Conservation (phyloP, 768 basidiomycete genomes). For the Tubosaeta sp. region DNA sequence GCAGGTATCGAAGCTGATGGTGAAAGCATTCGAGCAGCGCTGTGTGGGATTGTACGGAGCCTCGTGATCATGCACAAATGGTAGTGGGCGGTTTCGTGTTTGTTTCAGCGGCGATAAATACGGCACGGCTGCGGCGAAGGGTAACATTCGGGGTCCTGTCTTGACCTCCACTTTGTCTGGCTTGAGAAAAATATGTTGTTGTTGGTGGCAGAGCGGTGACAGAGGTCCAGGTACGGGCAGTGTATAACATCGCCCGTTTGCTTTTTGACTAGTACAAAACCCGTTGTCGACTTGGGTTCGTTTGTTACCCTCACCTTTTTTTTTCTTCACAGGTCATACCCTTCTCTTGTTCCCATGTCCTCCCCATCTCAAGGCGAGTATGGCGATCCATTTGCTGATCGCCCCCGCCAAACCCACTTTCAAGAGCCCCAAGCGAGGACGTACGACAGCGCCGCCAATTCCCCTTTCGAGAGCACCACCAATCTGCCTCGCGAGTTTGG, state of each 20-base stretch:
- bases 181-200: neutral
- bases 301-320: constrained; percentile 10
- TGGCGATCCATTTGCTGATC: constrained; percentile 72
- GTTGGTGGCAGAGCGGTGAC: constrained; percentile 19
- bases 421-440: constrained; percentile 54
- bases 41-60: constrained; percentile 69
- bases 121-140: neutral
- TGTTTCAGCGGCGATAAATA: neutral
- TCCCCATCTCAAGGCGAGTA: constrained; percentile 33
- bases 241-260: constrained; percentile 34
- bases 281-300: constrained; percentile 13
- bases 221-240: constrained; percentile 27
- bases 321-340: constrained; percentile 4
- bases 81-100: constrained; percentile 5
- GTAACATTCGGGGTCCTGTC: neutral
- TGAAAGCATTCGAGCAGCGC: constrained; percentile 86
- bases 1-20: constrained; percentile 83
- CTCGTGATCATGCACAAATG: neutral
- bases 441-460: constrained; percentile 36
- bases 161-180: too few relatives aligned
- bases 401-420: constrained; percentile 51
- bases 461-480: constrained; percentile 55
- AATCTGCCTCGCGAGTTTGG: constrained; percentile 53
- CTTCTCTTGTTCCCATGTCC: constrained; percentile 18
- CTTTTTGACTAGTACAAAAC: constrained; percentile 25